A percentile compares a stretch with the other conserved stretches of the same genome.
Evolutionary conservation across 2,329 filamentous ascomycete genomes (phyloP).

Genomic region (Hymenoscyphus occultus): DNA sequence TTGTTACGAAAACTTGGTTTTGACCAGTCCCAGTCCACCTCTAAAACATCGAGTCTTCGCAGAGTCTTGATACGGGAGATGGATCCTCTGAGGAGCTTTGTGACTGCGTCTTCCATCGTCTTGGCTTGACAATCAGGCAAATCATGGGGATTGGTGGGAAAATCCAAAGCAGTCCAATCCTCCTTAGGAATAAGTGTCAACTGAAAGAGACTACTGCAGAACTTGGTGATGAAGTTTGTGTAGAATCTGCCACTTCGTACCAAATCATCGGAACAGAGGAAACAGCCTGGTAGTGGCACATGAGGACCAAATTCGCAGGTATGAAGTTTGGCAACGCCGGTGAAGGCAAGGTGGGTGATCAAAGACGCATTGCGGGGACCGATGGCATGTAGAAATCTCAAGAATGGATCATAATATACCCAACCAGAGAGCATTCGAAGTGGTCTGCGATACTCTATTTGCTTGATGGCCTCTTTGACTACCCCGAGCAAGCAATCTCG

Average conservation of each 20-base stretch:
- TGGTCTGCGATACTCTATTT: neutral
- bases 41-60: neutral
- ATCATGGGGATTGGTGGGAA: neutral
- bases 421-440: constrained; percentile 9
- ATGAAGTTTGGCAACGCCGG: constrained; percentile 8
- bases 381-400: constrained; percentile 19
- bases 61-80: neutral
- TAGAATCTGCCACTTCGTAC: neutral
- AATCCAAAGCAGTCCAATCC: neutral
- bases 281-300: too few species aligned
- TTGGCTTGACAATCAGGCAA: neutral
- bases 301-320: neutral
- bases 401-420: constrained; percentile 19
- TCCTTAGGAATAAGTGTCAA: neutral
- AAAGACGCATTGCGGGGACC: constrained; percentile 8
- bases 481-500: neutral
- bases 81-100: neutral
- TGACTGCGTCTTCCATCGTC: constrained; percentile 7
- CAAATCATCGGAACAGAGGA: neutral
- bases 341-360: constrained; percentile 6
- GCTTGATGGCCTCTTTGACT: constrained; percentile 3
- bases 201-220: neutral
- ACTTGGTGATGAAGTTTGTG: neutral
- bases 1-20: too few species aligned
- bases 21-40: neutral